These are phyloP conservation scores for Trichosporon sp. DNA, from an alignment of 1,284 basidiomycete species.

Conservation along the genomic window DNA sequence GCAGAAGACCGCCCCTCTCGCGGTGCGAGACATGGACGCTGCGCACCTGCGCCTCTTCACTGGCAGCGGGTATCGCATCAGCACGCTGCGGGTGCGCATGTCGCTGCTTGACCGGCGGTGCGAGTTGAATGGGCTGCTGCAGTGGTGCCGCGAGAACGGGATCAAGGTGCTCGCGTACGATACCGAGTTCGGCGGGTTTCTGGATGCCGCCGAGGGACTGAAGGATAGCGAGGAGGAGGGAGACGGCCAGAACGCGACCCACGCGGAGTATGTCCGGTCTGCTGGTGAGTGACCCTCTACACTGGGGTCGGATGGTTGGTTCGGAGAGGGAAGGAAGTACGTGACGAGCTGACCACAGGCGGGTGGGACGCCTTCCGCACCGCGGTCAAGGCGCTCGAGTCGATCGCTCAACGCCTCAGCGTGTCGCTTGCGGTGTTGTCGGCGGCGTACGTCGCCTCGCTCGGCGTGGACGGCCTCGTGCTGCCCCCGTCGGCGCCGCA, in stretches of 20 bases:
- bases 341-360: conserved; percentile 12
- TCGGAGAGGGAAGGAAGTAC: background rate
- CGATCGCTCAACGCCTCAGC: conserved; percentile 16
- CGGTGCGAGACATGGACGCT: conserved; percentile 23
- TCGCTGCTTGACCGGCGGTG: conserved; percentile 24
- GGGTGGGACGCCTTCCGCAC: conserved; percentile 22
- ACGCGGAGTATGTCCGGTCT: conserved; percentile 21
- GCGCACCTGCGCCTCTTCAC: conserved; percentile 21
- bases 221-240: background rate
- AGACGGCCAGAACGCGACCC: conserved; percentile 8
- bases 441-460: conserved; percentile 6
- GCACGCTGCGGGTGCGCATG: conserved; percentile 21
- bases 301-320: no score
- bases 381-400: conserved; percentile 12
- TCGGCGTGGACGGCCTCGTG: background rate
- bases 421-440: conserved; percentile 19
- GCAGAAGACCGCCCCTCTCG: conserved; percentile 12
- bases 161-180: conserved; percentile 23
- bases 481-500: background rate
- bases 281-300: conserved; percentile 18
- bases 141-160: conserved; percentile 13
- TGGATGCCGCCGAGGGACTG: conserved; percentile 11
- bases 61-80: conserved; percentile 17
- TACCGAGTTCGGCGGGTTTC: conserved; percentile 20
- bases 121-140: conserved; percentile 16